A percentile compares a stretch with the other conserved stretches of the same genome.
These are phyloP conservation scores for Colletotrichum euphorbiae DNA, from an alignment of 2,329 filamentous ascomycete species.

Conservation along the genomic window DNA sequence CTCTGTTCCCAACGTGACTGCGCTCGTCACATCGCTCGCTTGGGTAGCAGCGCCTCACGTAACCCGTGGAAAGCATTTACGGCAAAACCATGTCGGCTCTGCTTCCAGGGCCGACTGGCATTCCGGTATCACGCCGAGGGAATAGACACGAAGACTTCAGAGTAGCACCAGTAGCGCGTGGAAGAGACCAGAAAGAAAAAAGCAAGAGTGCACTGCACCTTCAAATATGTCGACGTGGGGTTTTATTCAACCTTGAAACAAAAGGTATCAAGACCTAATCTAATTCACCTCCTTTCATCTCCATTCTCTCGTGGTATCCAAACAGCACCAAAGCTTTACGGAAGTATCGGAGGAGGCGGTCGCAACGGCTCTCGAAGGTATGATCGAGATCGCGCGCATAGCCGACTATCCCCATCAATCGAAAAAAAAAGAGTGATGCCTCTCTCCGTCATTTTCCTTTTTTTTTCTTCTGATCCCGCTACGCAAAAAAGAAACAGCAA, in stretches of 20 bases:
- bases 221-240: neutral
- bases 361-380: neutral
- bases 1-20: no score
- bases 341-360: no score
- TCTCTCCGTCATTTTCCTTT: neutral
- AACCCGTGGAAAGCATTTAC: no score
- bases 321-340: neutral
- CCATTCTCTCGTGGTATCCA: slow-evolving; percentile 1
- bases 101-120: no score
- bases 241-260: neutral
- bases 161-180: no score
- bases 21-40: no score
- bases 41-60: no score
- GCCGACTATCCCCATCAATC: slow-evolving; percentile 17
- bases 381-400: neutral
- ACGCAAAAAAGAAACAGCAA: slow-evolving; percentile 26
- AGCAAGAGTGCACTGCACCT: no score
- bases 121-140: no score
- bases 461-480: slow-evolving; percentile 25
- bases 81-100: no score
- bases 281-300: neutral
- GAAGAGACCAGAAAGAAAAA: no score
- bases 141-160: no score
- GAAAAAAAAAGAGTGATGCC: neutral
- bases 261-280: neutral